Evolutionary conservation across 352 stramenopile species (phyloP).

Genomic region (Pythium rishiriense): DNA sequence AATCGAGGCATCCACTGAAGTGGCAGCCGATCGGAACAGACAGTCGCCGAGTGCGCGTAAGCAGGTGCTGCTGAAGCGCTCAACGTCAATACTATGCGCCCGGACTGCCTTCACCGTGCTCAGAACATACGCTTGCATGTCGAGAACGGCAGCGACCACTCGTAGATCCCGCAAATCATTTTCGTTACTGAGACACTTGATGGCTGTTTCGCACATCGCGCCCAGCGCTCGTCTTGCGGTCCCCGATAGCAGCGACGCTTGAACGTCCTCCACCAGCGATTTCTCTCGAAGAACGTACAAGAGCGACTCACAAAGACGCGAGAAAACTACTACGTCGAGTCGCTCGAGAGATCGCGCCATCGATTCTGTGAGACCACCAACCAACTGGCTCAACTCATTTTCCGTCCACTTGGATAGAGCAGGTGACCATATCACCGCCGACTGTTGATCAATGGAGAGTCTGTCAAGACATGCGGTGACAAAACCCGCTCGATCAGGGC

Average conservation of each 20-base stretch:
- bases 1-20: background rate
- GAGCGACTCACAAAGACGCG: background rate
- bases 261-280: background rate
- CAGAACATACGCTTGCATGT: background rate
- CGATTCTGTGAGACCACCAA: background rate
- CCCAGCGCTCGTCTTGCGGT: background rate
- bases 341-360: background rate
- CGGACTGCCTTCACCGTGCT: no score
- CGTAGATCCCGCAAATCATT: background rate
- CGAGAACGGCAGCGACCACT: background rate
- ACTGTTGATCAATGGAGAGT: background rate
- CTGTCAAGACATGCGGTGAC: background rate
- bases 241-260: background rate
- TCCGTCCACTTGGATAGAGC: background rate
- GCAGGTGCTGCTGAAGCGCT: background rate
- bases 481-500: background rate
- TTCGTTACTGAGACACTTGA: background rate
- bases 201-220: background rate
- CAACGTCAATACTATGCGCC: background rate
- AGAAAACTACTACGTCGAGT: background rate
- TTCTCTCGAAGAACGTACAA: background rate
- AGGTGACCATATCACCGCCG: slow-evolving; percentile 1
- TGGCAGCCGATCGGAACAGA: background rate
- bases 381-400: background rate
- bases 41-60: slow-evolving; percentile 10